Evolutionary conservation across 202 grass and related monocot species (phyloP), one percentile per base, ranked within the genome.

Genomic region (Hordeum pubiflorum): DNA sequence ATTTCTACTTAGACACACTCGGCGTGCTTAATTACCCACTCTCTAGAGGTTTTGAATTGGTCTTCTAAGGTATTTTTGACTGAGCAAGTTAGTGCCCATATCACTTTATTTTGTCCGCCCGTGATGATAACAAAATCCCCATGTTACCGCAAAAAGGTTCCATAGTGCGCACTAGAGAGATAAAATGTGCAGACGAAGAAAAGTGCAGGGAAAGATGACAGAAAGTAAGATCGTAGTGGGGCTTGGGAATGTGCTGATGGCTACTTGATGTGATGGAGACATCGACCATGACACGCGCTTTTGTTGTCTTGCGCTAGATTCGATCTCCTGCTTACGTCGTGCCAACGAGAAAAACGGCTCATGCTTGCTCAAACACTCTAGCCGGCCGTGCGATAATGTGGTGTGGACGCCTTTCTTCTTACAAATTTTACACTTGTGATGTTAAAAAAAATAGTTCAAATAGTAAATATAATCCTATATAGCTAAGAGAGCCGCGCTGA

Each of bases 81-180:
- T 52, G 75, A 50, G 7, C 44, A 58, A 62, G 78, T 70, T n/a
- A 69, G 81, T 84, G 76, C 31, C 44, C 44, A 14, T 1, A 44
- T 39, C 40, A 41, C 68, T 80, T 68, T 80, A 52, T 52, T 78
- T 12, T 79, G 40, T 58, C 6, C 66, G 38, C 43, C 22, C 3
- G 29, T 57, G 37, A 83, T 88, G 75, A 38, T 79, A 39, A 18
- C 20, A 10, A 59, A 52, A 21, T 66, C 24, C 48, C 2, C 21
- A 4, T 79, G 74, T 61, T 74, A 68, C 40, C 39, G 33, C 67
- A 46, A 41, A 58, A 73, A 31, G 12, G 50, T 21, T 37, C 18
- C 61, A 43, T 79, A 61, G 76, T 79, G 81, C 81, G 81, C 81
- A 88, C 69, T 52, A 75, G 6, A 75, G 15, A 48, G 46, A 64